Evolutionary conservation across 768 basidiomycete species (phyloP), one percentile per base, ranked within the genome.

Genomic region (Podaxis mareebaensis): DNA sequence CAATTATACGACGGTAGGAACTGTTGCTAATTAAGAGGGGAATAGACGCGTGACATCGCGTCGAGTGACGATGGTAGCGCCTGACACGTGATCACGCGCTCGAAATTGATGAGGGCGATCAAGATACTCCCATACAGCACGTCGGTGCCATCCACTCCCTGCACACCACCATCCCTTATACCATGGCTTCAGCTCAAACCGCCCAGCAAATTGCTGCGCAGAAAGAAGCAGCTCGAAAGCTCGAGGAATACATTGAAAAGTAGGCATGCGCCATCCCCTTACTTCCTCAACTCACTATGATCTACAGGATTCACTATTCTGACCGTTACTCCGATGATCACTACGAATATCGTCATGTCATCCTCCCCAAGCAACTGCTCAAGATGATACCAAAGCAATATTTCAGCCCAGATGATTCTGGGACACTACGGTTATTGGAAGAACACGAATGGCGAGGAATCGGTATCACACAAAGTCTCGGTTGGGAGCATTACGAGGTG

Each of bases 401-500:
- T 71, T 95, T 94, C 73, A 87, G 84, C 46, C 84, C 86, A 63
- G 91, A 94, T 61, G 80, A 83, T 13, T 82, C 85, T 46, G 92
- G 93, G 4, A 85, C 89, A 3, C 81, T 99, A 59, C 86, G 95
- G 3, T 84, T 98, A 46, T 78, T 99, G 61, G 74, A 85, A 3
- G 96, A 99, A 72, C 77, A 83, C 48, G 97, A 99, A 76, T 99
- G 96, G 96, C 84, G 96, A 73, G 92, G 92, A 0, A 94, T 99
- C 61, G 96, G 96, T 8, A 96, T 98, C 66, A 92, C 91, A 46
- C 96, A 99, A 77, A 95, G 93, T 75, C 80, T 96, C 24, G 96
- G 96, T 3, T 99, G 96, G 95, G 92, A 93, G 71, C 95, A 97
- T 70, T 98, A 96, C 70, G 95, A 96, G 79, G 92, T 96, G n/a